Base-by-base conservation (phyloP, 139 green algal species). In the Coelastrella sp. region DNA sequence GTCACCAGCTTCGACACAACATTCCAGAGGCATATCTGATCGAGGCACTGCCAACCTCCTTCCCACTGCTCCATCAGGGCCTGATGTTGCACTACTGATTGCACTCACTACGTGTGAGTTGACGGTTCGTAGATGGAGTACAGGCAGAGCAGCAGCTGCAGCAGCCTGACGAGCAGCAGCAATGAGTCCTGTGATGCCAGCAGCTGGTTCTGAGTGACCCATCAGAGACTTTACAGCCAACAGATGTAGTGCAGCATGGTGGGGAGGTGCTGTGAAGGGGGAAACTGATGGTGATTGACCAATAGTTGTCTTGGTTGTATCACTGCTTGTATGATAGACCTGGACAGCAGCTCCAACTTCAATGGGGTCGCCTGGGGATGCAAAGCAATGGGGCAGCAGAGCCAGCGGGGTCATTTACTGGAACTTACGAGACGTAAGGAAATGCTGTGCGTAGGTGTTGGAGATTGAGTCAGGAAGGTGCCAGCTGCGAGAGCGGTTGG, bases 191-290 rank as follows among this genome's bases (percentile, higher is more conserved):
- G 92, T 86, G 13, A 94, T 35, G 27, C 95, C 95, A 13, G 94
- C 90, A 0, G 88, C 94, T 0, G 95, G 88, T 85, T 98, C 95
- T 2, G 92, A 85, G 68, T 98, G 95, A 9, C 95, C 95, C 1
- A 94, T 51, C 2, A 90, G 64, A 2, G 91, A 86, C 87, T 98
- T 98, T 63, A 72, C 85, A 17, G 94, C 91, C 23, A 90, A 34
- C 5, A 64, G 53, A 98, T 78, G 23, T 83, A 75, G 63, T 2
- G 53, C 1, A 57, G 48, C 13, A 57, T 82, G n/a, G 37, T 30
- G 34, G 13, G 2, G 60, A 62, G 15, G 27, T 23, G 64, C 7
- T 41, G 38, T 41, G 17, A 25, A 37, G 11, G 17, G 9, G 8
- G 11, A 34, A 19, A 40, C 85, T 80, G 53, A 66, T 57, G 45